These are phyloP conservation scores for Backusella westeae DNA, from an alignment of 192 early-diverging fungal genomes.

Conservation along the genomic window DNA sequence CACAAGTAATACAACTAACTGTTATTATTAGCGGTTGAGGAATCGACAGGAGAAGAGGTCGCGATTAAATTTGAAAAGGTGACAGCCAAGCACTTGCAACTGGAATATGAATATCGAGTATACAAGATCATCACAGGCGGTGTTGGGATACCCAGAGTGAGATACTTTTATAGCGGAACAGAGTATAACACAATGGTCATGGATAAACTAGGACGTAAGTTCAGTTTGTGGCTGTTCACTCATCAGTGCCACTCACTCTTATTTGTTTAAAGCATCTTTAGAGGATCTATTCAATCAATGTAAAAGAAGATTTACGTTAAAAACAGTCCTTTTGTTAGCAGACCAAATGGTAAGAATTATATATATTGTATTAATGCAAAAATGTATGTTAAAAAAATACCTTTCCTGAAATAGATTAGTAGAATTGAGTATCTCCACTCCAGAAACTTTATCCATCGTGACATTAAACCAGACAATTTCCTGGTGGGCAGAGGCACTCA, in stretches of 20 bases:
- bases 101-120: slow-evolving; percentile 96
- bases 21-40: slow-evolving; percentile 62
- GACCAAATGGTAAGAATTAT: slow-evolving; percentile 72
- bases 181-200: slow-evolving; percentile 88
- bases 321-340: slow-evolving; percentile 82
- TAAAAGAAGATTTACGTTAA: slow-evolving; percentile 83
- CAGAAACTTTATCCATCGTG: slow-evolving; percentile 88
- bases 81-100: slow-evolving; percentile 92
- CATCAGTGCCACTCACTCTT: not conserved
- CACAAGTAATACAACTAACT: no score
- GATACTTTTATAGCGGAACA: slow-evolving; percentile 76
- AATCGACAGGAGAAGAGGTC: slow-evolving; percentile 91
- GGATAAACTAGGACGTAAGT: slow-evolving; percentile 76
- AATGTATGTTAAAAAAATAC: not conserved
- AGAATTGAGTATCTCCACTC: slow-evolving; percentile 71
- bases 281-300: slow-evolving; percentile 92
- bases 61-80: slow-evolving; percentile 95
- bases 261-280: slow-evolving; percentile 49
- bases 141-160: slow-evolving; percentile 84
- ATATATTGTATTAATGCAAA: no score
- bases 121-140: slow-evolving; percentile 94
- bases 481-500: slow-evolving; percentile 82
- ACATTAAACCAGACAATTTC: slow-evolving; percentile 93
- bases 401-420: slow-evolving; percentile 39
- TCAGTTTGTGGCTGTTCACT: no score